Base-by-base conservation (phyloP, 2,329 filamentous ascomycete genomes). In the Trichoderma arundinaceum region DNA sequence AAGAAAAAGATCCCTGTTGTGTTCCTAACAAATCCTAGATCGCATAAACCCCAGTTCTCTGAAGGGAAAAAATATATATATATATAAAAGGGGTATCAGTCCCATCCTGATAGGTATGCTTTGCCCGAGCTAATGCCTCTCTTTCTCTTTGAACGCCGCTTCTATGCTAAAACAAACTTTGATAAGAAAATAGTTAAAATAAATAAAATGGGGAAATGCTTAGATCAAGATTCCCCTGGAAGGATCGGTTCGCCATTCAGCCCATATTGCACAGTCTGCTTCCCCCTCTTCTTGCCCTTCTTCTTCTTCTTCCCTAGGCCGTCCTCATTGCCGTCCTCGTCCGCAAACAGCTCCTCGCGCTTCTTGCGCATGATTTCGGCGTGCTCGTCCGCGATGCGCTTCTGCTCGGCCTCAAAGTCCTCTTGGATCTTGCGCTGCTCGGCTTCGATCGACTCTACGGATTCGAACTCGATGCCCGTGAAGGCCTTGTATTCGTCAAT, bases 401-500 rank as follows among this genome's bases (percentile, higher is more conserved):
- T 78, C 71, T 79, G 75, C 71, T 80, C 78, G 1, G 79, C 79
- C 70, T 82, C 79, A 56, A 81, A 82, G 58, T 78, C 76, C 71
- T 81, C 80, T 68, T 80, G 77, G 41, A 77, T 77, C 67, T 77
- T 79, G 66, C 79, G 81, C 72, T 83, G 82, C 74, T 88, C 86
- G 9, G 82, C 84, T 70, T 85, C 79, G 69, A 88, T 85, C 56
- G 77, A 79, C 72, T 83, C 85, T 19, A 87, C 82, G 48, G 82
- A 79, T 71, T 85, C 83, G 70, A 86, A 85, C 74, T 84, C 82
- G 58, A 79, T 73, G 33, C 82, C 83, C 0, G 84, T 83, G 54
- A 81, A 77, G n/a, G 79, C 77, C 72, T 85, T 82, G 78, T 88
- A 89, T 75, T 87, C 84, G 39, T 87, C 84, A 32, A 89, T 77